Evolutionary conservation across 1,284 basidiomycete species (phyloP), one percentile per base, ranked within the genome.

Genomic region (Ustilago loliicola): DNA sequence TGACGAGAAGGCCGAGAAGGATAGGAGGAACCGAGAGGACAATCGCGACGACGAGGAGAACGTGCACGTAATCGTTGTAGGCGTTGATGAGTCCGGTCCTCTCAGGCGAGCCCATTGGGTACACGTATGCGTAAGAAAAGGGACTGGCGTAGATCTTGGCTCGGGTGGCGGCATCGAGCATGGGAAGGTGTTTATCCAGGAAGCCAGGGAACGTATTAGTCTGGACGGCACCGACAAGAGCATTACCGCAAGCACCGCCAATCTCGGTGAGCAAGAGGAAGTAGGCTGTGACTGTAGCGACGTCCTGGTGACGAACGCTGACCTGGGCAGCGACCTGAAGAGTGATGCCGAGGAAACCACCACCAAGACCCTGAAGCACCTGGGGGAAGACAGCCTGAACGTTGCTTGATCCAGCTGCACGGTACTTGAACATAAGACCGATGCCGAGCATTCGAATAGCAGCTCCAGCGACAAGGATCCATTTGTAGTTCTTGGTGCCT

Each of bases 201-300:
- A 66, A 67, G 36, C 63, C 56, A 19, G 79, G 80, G 2, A 84
- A 70, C 19, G 69, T 61, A 27, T 79, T 76, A 61, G 70, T 72
- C 61, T 84, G 78, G 29, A 86, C 50, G n/a, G 82, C 76, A 23
- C 77, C 75, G 52, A 80, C 66, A n/a, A 85, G 51, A 21, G 84
- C 81, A 23, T 77, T 72, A 48, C 84, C 85, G 54, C 81, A 77
- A 8, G 81, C 76, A 42, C 81, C 83, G 13, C 85, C 85, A 38
- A 86, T 78, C 54, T 82, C 79, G 55, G 81, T 80, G 56, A 83
- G 60, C 10, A 85, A 77, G 11, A 86, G 66, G 67, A 85, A 80
- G 58, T 82, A 83, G 19, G 84, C 80, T n/a, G 84, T 85, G 56
- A 86, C 85, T 58, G 83, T 83, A 32, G 84, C 83, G 10, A 85